phyloP scores from a whole-genome alignment of 345 rosid species.

The Citrus medica region DNA sequence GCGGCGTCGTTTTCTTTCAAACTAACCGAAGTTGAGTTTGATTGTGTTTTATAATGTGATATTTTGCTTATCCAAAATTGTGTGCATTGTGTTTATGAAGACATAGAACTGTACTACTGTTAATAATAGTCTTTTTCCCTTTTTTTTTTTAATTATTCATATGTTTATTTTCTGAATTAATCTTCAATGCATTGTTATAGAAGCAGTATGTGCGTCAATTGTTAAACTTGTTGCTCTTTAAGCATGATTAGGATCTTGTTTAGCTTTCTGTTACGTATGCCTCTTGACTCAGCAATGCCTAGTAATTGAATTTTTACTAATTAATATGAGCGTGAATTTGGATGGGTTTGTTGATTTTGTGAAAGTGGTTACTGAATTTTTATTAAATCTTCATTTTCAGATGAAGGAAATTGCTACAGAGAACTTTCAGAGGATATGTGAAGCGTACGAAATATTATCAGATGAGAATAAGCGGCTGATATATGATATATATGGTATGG shows the following conservation, averaged over 20 bases:
- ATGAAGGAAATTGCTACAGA: constrained; percentile 87
- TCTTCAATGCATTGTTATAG: not conserved
- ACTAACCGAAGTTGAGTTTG: not conserved
- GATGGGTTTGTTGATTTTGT: not conserved
- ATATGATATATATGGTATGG: constrained; percentile 95
- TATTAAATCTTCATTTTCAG: constrained; percentile 27
- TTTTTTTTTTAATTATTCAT: not conserved
- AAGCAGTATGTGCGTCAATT: not conserved
- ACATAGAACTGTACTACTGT: not conserved
- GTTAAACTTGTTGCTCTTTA: not conserved
- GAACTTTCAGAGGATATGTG: constrained; percentile 87
- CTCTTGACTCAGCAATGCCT: not conserved
- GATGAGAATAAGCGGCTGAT: constrained; percentile 79
- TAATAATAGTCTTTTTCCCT: not conserved
- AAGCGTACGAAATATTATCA: constrained; percentile 85
- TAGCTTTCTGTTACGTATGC: not conserved
- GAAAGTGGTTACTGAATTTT: not conserved
- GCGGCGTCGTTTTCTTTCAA: not conserved
- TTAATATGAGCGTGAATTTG: not conserved
- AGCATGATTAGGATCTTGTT: not conserved
- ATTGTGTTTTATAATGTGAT: not conserved
- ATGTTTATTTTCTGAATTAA: not conserved
- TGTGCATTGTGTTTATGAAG: not conserved
- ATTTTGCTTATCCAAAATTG: not conserved
- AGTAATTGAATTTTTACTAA: not conserved